Base-by-base conservation (phyloP, 805 yeast genomes). In the Spathaspora sp. region DNA sequence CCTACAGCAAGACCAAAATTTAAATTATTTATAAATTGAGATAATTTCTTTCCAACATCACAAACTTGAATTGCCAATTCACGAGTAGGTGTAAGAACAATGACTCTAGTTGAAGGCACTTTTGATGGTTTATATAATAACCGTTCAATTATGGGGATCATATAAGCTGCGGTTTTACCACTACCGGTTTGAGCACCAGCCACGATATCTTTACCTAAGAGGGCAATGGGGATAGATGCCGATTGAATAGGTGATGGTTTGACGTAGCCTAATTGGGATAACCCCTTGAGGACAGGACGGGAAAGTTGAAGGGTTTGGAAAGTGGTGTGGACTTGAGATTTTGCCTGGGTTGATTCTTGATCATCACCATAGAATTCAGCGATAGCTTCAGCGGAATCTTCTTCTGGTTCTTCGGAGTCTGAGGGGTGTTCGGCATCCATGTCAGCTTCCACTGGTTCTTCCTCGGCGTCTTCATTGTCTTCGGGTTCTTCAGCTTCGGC, bases 171-270 rank as follows among this genome's bases (percentile, higher is more conserved):
- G 20, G 99, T 94, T 68, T 94, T 94, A 80, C 99, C 99, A 18
- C 98, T 93, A 75, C 99, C 99, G 4, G 99, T 94, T 20, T 89
- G 97, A 35, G 99, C 99, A 76, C 98, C 98, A 16, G 98, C 99
- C 61, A 94, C 97, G 48, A 94, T 83, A 70, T 94, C 99, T 65
- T 89, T 93, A 61, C 99, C 99, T 55, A 89, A 67, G 42, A 94
- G 76, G 1, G 97, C 97, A 52, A 93, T 84, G 12, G 99, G 99
- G 55, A 94, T 92, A 8, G 96, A 83, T 0, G 97, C 88, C 54
- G 92, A 78, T 74, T 94, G 99, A 72, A 94, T 89, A 12, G 97
- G 96, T 0, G 97, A 87, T 7, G 99, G 99, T 47, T 79, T 81
- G n/a, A 83, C 65, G 66, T 92, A 94, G 6, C 96, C 96, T 39